Conservation (phyloP, 108 stramenopile genomes). For the Discostella pseudostelligera region DNA sequence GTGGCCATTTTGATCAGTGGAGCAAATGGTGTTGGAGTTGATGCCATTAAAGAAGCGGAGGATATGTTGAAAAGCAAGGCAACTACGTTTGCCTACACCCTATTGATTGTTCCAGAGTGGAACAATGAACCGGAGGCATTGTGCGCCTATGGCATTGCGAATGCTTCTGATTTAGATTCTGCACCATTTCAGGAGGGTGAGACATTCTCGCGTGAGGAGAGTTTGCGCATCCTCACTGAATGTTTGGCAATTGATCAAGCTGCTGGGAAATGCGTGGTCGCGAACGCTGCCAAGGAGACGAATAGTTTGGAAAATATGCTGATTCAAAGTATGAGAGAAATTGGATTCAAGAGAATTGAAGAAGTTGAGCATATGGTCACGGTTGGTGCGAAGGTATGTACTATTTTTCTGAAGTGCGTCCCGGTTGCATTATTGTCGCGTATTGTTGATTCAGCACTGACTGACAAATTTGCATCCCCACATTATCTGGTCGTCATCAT, state of each 20-base stretch:
- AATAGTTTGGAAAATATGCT: constrained; percentile 59
- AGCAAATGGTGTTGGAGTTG: constrained; percentile 40
- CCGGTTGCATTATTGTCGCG: too few relatives aligned
- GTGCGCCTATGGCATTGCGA: constrained; percentile 54
- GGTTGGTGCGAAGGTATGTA: constrained; percentile 55
- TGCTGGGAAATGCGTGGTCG: constrained; percentile 49
- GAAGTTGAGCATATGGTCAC: constrained; percentile 85
- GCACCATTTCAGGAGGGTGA: constrained; percentile 42
- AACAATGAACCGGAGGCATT: constrained; percentile 70
- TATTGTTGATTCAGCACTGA: too few relatives aligned
- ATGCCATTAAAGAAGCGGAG: constrained; percentile 41
- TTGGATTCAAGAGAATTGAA: constrained; percentile 70
- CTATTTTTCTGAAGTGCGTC: too few relatives aligned
- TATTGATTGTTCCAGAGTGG: constrained; percentile 67
- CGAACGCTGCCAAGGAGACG: constrained; percentile 43
- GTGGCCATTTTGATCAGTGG: constrained; percentile 68
- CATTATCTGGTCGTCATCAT: background rate
- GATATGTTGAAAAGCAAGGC: constrained; percentile 51
- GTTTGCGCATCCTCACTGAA: constrained; percentile 74
- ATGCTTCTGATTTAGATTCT: constrained; percentile 32
- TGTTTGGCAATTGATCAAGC: constrained; percentile 68
- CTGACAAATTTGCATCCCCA: too few relatives aligned
- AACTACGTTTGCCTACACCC: constrained; percentile 60
- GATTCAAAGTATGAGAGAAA: constrained; percentile 73
- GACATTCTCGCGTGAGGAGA: constrained; percentile 72